A percentile compares a stretch with the other conserved stretches of the same genome.
Conservation (phyloP, 441 rosid species). For the Mallotus japonicus region DNA sequence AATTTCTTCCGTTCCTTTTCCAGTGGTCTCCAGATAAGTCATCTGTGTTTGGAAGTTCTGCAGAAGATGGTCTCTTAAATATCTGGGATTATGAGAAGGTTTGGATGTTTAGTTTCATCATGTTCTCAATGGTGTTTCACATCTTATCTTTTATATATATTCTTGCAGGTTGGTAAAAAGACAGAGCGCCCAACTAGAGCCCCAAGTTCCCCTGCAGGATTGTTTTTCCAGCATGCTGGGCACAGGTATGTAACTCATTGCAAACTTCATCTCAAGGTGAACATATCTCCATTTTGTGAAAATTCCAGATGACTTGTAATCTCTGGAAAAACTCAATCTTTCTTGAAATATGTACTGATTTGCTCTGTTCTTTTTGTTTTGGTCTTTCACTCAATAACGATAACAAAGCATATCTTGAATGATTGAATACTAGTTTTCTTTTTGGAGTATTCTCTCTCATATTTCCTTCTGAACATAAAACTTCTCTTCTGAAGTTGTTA, state of each 20-base stretch:
- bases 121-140: not conserved
- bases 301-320: not conserved
- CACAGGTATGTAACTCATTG: slow-evolving; percentile 59
- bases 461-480: not conserved
- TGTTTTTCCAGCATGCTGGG: slow-evolving; percentile 98
- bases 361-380: not conserved
- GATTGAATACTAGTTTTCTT: not conserved
- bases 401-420: not conserved
- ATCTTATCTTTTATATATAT: not conserved
- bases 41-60: slow-evolving; percentile 97
- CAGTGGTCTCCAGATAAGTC: slow-evolving; percentile 98
- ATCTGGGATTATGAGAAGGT: slow-evolving; percentile 98
- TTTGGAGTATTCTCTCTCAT: not conserved
- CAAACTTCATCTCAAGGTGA: not conserved
- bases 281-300: not conserved
- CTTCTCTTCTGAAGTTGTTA: not conserved
- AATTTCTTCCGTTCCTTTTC: slow-evolving; percentile 19
- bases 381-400: not conserved
- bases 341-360: too few species aligned
- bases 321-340: not conserved
- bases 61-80: slow-evolving; percentile 95
- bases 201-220: slow-evolving; percentile 68
- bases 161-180: slow-evolving; percentile 72
- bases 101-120: slow-evolving; percentile 16
- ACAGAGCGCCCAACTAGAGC: slow-evolving; percentile 52